These are phyloP conservation scores for Laburnicola sp. DNA, from an alignment of 2,329 filamentous ascomycete genomes.

Conservation along the genomic window DNA sequence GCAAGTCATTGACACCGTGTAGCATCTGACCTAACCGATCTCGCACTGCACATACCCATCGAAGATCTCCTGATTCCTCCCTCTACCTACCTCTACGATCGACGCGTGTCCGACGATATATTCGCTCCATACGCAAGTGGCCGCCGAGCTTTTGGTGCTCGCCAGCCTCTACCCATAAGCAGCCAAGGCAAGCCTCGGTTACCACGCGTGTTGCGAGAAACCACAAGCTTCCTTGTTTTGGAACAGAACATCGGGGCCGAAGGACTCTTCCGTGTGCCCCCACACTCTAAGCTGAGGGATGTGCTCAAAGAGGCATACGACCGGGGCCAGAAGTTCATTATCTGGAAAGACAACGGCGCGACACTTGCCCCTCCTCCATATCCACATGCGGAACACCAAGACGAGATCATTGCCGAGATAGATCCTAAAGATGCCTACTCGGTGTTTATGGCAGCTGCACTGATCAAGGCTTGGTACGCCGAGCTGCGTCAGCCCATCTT, in stretches of 20 bases:
- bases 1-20: conserved; percentile 17
- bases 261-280: conserved; percentile 58
- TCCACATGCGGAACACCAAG: conserved; percentile 37
- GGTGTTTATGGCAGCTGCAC: conserved; percentile 56
- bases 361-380: conserved; percentile 41
- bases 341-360: conserved; percentile 53
- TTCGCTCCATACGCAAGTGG: conserved; percentile 52
- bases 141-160: conserved; percentile 52
- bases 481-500: conserved; percentile 57
- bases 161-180: conserved; percentile 53
- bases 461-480: conserved; percentile 61
- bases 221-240: conserved; percentile 56
- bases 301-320: conserved; percentile 59
- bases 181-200: conserved; percentile 52
- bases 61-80: conserved; percentile 59
- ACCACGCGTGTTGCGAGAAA: conserved; percentile 57
- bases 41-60: conserved; percentile 56
- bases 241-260: conserved; percentile 54
- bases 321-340: conserved; percentile 57
- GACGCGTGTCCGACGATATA: conserved; percentile 53
- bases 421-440: conserved; percentile 56
- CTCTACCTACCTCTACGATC: conserved; percentile 58
- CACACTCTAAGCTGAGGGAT: conserved; percentile 54
- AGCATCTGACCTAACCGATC: conserved; percentile 55
- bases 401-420: conserved; percentile 52